Evolutionary conservation across 306 rosid species (phyloP).

Genomic region (Canavalia gladiata): DNA sequence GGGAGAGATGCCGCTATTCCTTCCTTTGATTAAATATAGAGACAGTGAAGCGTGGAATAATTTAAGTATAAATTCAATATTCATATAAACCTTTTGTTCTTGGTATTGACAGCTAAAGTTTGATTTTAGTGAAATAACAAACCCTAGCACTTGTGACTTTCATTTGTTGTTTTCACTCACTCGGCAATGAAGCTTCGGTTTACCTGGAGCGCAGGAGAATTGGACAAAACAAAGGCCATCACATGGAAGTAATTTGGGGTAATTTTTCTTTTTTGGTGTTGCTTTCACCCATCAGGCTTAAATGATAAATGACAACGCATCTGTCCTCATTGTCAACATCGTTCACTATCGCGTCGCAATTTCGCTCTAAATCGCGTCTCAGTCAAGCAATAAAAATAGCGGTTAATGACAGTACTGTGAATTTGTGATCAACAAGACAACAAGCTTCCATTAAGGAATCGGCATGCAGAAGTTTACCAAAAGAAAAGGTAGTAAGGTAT

Average conservation of each 20-base stretch:
- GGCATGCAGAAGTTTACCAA: slow-evolving; percentile 3
- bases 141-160: neutral
- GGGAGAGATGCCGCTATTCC: neutral
- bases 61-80: slow-evolving; percentile 29
- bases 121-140: neutral
- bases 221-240: slow-evolving; percentile 11
- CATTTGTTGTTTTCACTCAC: no score
- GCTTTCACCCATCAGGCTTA: neutral
- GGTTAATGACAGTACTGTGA: neutral
- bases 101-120: neutral
- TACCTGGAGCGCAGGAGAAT: neutral
- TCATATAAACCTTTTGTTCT: neutral
- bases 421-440: neutral
- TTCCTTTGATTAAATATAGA: neutral
- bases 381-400: neutral
- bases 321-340: neutral
- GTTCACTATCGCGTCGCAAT: neutral
- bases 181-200: neutral
- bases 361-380: neutral
- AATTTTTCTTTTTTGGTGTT: slow-evolving; percentile 10
- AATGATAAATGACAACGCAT: neutral
- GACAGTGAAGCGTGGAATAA: slow-evolving; percentile 38
- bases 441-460: neutral
- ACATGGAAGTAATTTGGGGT: neutral
- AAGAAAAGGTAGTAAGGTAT: slow-evolving; percentile 23